These are phyloP conservation scores for Globisporangium apiculatum DNA, from an alignment of 352 stramenopile species.

Conservation along the genomic window DNA sequence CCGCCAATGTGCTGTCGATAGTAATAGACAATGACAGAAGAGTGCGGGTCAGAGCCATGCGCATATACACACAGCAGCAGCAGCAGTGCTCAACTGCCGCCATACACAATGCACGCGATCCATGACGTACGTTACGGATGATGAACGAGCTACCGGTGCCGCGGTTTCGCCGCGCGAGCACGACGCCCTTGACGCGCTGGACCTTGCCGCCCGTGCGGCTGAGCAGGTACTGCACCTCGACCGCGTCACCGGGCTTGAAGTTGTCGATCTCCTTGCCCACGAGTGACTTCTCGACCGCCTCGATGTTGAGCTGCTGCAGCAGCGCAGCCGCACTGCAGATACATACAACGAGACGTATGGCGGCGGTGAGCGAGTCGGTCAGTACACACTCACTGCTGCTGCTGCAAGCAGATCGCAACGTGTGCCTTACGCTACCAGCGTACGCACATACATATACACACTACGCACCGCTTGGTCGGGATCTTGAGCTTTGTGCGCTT, in stretches of 20 bases:
- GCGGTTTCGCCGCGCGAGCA: slow-evolving; percentile 75
- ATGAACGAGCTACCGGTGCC: slow-evolving; percentile 78
- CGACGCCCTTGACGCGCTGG: slow-evolving; percentile 75
- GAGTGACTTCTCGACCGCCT: slow-evolving; percentile 57
- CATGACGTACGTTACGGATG: slow-evolving; percentile 70
- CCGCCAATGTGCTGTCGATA: slow-evolving; percentile 63
- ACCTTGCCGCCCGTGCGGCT: slow-evolving; percentile 64
- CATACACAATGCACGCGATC: not conserved
- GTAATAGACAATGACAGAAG: not conserved
- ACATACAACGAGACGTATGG: not conserved
- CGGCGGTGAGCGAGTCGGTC: not conserved
- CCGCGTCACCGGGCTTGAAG: slow-evolving; percentile 73
- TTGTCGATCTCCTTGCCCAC: slow-evolving; percentile 57
- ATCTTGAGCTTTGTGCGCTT: slow-evolving; percentile 79
- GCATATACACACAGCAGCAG: not conserved
- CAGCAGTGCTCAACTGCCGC: not conserved
- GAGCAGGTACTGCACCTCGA: slow-evolving; percentile 78
- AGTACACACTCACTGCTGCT: not conserved
- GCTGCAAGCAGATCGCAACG: not conserved
- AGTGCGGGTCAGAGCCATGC: not conserved
- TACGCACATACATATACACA: not conserved
- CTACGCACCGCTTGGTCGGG: slow-evolving; percentile 54
- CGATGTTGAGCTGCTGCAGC: slow-evolving; percentile 59
- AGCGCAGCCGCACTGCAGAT: slow-evolving; percentile 32
- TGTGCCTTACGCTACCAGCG: too few species aligned